phyloP scores from a whole-genome alignment of 192 early-diverging fungal genomes.

The Phycomyces blakesleeanus region DNA sequence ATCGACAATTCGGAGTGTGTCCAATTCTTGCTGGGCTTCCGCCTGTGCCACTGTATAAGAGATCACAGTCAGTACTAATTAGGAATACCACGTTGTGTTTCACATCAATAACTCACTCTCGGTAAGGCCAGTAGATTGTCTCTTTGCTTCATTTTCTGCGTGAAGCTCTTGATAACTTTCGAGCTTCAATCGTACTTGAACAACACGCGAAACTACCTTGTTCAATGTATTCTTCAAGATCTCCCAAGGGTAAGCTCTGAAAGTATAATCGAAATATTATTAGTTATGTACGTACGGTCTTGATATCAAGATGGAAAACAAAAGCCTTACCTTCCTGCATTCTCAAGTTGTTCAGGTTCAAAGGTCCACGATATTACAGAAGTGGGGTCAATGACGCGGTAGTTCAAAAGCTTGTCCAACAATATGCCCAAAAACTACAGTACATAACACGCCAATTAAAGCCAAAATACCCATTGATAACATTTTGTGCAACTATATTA shows the following conservation, averaged over 20 bases:
- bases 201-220: conserved; percentile 83
- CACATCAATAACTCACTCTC: conserved; percentile 12
- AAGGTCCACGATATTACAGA: conserved; percentile 82
- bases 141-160: conserved; percentile 26
- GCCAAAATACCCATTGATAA: background rate
- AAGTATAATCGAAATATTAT: background rate
- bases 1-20: conserved; percentile 52
- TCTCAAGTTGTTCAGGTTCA: conserved; percentile 44
- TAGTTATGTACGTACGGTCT: no score
- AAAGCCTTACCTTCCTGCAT: conserved; percentile 35
- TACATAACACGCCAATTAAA: background rate
- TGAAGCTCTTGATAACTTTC: conserved; percentile 29
- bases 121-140: conserved; percentile 20
- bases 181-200: conserved; percentile 60
- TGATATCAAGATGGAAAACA: background rate
- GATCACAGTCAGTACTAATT: background rate
- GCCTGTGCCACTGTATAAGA: conserved; percentile 25
- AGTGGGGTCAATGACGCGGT: conserved; percentile 84
- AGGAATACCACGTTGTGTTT: background rate
- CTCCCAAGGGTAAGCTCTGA: conserved; percentile 77
- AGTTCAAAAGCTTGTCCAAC: conserved; percentile 92
- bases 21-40: conserved; percentile 38
- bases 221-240: conserved; percentile 79
- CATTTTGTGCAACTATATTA: background rate
- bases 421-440: conserved; percentile 82